Conservation (phyloP, 768 basidiomycete genomes). For the Tulasnella sp. region DNA sequence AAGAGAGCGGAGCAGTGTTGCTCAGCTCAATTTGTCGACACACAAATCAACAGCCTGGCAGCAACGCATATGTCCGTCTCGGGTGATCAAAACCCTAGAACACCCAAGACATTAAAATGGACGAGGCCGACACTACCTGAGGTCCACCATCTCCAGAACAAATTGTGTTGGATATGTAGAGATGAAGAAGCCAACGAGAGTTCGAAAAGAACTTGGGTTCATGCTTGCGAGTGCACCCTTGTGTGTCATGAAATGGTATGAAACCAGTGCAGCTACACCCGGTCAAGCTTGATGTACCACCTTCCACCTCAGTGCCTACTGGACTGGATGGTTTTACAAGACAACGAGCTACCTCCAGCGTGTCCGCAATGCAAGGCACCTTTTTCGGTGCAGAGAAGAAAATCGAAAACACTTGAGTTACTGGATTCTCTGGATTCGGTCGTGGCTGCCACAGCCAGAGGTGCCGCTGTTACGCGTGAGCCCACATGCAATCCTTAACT, state of each 20-base stretch:
- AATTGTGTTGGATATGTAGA: conserved; percentile 14
- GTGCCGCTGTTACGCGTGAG: not conserved
- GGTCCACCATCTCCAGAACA: conserved; percentile 10
- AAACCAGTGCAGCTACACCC: not conserved
- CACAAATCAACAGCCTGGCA: not conserved
- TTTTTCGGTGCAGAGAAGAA: not conserved
- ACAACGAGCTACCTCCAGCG: not conserved
- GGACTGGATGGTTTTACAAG: conserved; percentile 9
- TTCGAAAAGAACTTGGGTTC: conserved; percentile 4
- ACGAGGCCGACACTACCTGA: not conserved
- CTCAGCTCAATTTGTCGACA: not conserved
- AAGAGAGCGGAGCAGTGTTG: not conserved
- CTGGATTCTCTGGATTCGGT: not conserved
- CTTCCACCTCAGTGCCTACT: not conserved
- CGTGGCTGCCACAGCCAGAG: not conserved
- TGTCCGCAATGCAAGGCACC: conserved; percentile 11
- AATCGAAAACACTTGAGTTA: not conserved
- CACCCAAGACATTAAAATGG: not conserved
- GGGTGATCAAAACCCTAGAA: not conserved
- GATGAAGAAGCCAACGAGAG: conserved; percentile 5
- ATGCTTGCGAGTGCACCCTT: conserved; percentile 12
- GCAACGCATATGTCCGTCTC: not conserved
- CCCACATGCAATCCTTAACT: not conserved
- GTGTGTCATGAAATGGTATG: conserved; percentile 9
- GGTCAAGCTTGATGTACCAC: not conserved